phyloP scores from a whole-genome alignment of 805 yeast genomes.

The Saccharomycopsis sp. region DNA sequence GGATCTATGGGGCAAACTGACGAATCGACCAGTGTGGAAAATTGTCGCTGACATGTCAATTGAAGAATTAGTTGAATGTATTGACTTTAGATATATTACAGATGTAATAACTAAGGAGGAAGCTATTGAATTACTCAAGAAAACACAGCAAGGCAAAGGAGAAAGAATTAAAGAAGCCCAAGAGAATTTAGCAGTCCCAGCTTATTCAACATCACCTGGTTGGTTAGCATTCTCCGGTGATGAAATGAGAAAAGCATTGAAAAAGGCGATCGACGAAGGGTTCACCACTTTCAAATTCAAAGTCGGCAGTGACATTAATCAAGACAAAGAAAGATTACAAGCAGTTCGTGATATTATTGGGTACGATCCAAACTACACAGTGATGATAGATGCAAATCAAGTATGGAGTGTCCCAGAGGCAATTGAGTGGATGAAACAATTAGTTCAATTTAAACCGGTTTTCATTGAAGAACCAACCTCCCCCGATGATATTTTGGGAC shows the following conservation, averaged over 20 bases:
- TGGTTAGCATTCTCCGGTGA: constrained; percentile 37
- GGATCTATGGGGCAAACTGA: constrained; percentile 36
- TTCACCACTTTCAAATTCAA: constrained; percentile 34
- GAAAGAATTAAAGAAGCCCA: constrained; percentile 29
- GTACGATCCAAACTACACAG: constrained; percentile 23
- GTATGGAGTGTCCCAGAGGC: constrained; percentile 26
- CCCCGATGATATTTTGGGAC: constrained; percentile 26
- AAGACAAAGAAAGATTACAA: constrained; percentile 30
- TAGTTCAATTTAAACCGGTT: constrained; percentile 24
- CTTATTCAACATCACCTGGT: constrained; percentile 37
- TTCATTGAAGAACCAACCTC: constrained; percentile 27
- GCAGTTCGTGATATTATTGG: constrained; percentile 35
- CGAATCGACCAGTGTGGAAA: constrained; percentile 34
- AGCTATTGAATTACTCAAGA: constrained; percentile 28
- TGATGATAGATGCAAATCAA: constrained; percentile 26
- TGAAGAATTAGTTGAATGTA: constrained; percentile 32
- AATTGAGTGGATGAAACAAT: constrained; percentile 23
- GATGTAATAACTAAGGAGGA: constrained; percentile 36
- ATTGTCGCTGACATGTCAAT: constrained; percentile 35
- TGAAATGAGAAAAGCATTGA: constrained; percentile 30
- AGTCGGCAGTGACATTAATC: constrained; percentile 32
- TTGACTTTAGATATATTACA: constrained; percentile 34
- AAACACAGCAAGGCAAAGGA: constrained; percentile 28
- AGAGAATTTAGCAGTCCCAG: constrained; percentile 33
- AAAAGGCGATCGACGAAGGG: constrained; percentile 31